Conservation (phyloP, 768 basidiomycete genomes). For the Lentinula aciculospora region DNA sequence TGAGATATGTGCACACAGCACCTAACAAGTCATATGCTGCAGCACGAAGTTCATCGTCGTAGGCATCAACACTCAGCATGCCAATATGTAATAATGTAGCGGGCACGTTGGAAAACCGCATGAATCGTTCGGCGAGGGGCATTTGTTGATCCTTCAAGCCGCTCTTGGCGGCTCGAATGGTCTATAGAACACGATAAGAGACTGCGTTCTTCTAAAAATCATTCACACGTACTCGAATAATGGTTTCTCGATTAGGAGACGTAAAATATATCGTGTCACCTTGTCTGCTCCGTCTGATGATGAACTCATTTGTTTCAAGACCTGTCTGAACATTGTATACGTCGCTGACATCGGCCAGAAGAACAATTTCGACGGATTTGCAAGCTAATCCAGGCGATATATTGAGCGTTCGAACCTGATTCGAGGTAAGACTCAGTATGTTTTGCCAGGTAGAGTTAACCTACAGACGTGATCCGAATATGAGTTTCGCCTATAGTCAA, state of each 20-base stretch:
- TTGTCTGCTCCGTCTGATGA: conserved; percentile 68
- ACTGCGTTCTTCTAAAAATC: background rate
- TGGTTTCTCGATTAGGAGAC: conserved; percentile 59
- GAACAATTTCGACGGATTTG: conserved; percentile 78
- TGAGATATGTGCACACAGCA: conserved; percentile 71
- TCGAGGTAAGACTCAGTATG: conserved; percentile 4
- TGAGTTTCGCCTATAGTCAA: conserved; percentile 66
- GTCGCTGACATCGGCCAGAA: conserved; percentile 78
- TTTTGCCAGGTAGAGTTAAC: conserved; percentile 15
- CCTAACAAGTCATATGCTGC: conserved; percentile 79
- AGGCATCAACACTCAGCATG: conserved; percentile 68
- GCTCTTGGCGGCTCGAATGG: conserved; percentile 72
- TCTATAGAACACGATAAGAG: conserved; percentile 28
- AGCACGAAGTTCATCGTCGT: conserved; percentile 71
- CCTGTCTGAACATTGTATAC: conserved; percentile 78
- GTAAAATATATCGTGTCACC: conserved; percentile 74
- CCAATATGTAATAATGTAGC: conserved; percentile 85
- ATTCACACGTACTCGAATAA: conserved; percentile 56
- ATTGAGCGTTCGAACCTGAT: conserved; percentile 61
- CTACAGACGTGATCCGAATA: conserved; percentile 70
- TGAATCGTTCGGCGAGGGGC: conserved; percentile 56
- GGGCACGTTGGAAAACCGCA: conserved; percentile 78
- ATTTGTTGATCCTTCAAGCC: conserved; percentile 52
- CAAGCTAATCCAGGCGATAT: conserved; percentile 66
- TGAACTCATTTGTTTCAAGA: conserved; percentile 70